Base-by-base conservation (phyloP, 2,329 filamentous ascomycete species). In the Aspergillus candidus region DNA sequence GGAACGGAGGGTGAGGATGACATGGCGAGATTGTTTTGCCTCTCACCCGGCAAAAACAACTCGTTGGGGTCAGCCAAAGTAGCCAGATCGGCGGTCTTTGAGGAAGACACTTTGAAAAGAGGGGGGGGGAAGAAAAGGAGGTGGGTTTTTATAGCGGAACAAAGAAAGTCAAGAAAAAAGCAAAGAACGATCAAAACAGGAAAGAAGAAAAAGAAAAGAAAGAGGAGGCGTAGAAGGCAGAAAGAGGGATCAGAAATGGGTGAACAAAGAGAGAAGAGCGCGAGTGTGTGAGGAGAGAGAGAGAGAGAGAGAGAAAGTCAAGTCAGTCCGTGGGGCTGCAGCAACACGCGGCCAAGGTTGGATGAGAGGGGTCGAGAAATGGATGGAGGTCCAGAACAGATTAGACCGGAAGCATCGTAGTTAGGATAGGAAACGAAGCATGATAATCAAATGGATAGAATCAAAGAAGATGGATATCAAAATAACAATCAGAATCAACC, bases 1-100 rank as follows among this genome's bases (percentile, higher is more conserved):
- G 88, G 88, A 41, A 84, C 86, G 41, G 86, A 86, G 41, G 86
- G 83, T 38, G 85, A 82, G 35, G 60, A 58, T 46, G 85, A 80
- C 83, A 90, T 86, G 58, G 75, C 77, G 59, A 61, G 60, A 59
- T 61, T 65, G 60, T 60, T 61, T 55, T 66, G 63, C 62, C 62
- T 62, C 55, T 66, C 62, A 45, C 63, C 60, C 45, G 62, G 62
- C 62, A 66, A 55, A 49, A 65, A 66, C 62, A 65, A 63, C 61
- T 66, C 62, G 62, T 66, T 65, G 7, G 62, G 63, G 47, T 65
- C 63, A 57, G 61, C 63, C 49, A 64, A 51, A 46, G 62, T 60
- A 59, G 62, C 63, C 62, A 66, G 56, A 61, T 57, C 58, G 61
- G 56, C 57, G 57, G 53, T 49, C 38, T 46, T 47, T 48, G 51